phyloP scores from a whole-genome alignment of 148 eudicot genomes.

The Rhododendron ferrugineum region DNA sequence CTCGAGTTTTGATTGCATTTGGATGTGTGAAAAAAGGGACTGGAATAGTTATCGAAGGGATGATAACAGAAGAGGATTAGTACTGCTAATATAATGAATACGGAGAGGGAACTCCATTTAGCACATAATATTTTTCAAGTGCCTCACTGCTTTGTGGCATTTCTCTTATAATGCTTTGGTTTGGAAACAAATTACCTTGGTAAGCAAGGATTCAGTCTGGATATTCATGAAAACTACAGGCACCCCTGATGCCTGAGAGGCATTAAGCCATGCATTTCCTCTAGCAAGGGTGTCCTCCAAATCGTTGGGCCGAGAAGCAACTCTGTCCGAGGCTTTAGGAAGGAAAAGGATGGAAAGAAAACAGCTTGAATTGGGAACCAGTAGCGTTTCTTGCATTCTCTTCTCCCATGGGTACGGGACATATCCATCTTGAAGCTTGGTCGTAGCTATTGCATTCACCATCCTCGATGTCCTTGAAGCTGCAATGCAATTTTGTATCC shows the following conservation, averaged over 20 bases:
- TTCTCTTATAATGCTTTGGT: background rate
- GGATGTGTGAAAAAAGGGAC: background rate
- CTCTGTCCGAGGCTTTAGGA: slow-evolving; percentile 51
- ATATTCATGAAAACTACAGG: slow-evolving; percentile 62
- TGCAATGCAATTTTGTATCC: slow-evolving; percentile 12
- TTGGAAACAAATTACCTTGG: slow-evolving; percentile 45
- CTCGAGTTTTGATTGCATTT: background rate
- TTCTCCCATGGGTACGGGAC: slow-evolving; percentile 77
- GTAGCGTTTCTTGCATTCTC: slow-evolving; percentile 60
- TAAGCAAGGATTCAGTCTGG: slow-evolving; percentile 85
- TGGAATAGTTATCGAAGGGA: background rate
- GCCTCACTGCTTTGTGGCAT: background rate
- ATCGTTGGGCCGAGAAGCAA: slow-evolving; percentile 44
- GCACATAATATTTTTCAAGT: background rate
- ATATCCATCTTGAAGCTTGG: slow-evolving; percentile 61
- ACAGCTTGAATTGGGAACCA: slow-evolving; percentile 66
- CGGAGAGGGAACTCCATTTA: background rate
- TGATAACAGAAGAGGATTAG: background rate
- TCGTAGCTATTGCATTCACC: slow-evolving; percentile 41
- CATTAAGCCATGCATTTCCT: slow-evolving; percentile 76
- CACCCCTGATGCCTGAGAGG: slow-evolving; percentile 64
- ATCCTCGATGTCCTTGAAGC: slow-evolving; percentile 67
- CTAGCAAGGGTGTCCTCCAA: slow-evolving; percentile 82
- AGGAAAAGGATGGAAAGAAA: slow-evolving; percentile 67
- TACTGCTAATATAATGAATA: background rate